These are phyloP conservation scores for Cordyceps fumosorosea DNA, from an alignment of 2,329 filamentous ascomycete species.

Conservation along the genomic window DNA sequence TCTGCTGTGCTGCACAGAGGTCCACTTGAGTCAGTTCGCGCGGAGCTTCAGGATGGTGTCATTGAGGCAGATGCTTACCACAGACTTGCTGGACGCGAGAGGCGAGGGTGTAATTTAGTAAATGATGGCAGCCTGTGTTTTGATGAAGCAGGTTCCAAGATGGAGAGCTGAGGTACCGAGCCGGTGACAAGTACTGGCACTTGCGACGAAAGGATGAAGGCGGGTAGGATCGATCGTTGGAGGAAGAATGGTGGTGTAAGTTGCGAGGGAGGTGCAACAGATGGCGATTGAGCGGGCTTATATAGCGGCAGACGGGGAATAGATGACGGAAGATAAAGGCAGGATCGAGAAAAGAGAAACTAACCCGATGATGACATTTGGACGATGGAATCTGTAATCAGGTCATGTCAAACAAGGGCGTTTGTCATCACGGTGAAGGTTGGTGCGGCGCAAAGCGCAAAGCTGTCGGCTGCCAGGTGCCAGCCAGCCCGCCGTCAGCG, in stretches of 20 bases:
- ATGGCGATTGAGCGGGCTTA: neutral
- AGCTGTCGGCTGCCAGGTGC: neutral
- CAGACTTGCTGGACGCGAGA: neutral
- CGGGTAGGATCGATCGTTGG: neutral
- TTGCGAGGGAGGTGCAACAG: neutral
- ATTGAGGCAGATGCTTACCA: conserved; percentile 10
- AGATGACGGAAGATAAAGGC: neutral
- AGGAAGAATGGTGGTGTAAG: neutral
- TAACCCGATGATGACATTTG: conserved; percentile 10
- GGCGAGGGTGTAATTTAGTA: neutral
- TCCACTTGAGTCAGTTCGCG: conserved; percentile 8
- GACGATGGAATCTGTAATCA: conserved; percentile 9
- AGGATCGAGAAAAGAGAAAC: neutral
- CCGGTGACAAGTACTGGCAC: neutral
- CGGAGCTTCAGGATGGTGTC: conserved; percentile 17
- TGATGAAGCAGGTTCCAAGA: neutral
- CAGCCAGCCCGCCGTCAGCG: neutral
- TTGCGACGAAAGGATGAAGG: neutral
- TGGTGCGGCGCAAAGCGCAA: neutral
- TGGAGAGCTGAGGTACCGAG: too few species aligned
- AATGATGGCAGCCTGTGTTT: neutral
- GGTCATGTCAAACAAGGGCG: neutral
- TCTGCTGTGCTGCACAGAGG: neutral
- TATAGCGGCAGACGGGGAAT: neutral
- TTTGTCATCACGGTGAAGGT: conserved; percentile 5